Evolutionary conservation across 1,284 basidiomycete genomes (phyloP).

Genomic region (Lentinula novae-zelandiae): DNA sequence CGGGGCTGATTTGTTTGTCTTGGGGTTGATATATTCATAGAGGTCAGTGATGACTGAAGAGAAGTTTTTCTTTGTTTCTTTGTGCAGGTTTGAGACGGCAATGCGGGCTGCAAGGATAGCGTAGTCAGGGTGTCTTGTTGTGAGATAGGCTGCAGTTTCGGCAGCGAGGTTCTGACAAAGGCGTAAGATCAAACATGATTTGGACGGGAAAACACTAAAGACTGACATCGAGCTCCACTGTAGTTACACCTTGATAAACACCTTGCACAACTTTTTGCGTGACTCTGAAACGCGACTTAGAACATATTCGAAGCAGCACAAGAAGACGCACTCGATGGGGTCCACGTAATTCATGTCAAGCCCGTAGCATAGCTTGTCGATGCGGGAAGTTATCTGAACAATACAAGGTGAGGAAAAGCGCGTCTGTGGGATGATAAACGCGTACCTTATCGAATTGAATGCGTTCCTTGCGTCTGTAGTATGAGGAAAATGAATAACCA

Average conservation of each 20-base stretch:
- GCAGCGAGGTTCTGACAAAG: conserved; percentile 79
- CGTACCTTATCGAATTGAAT: conserved; percentile 85
- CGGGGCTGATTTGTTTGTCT: conserved; percentile 82
- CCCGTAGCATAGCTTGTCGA: conserved; percentile 96
- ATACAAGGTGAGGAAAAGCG: conserved; percentile 17
- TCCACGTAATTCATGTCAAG: conserved; percentile 93
- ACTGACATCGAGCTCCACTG: conserved; percentile 92
- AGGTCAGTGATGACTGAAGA: conserved; percentile 90
- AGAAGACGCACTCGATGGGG: conserved; percentile 76
- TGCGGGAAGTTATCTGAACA: conserved; percentile 79
- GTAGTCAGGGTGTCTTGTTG: conserved; percentile 97
- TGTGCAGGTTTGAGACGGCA: conserved; percentile 98
- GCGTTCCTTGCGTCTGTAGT: conserved; percentile 72
- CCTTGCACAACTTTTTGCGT: conserved; percentile 95
- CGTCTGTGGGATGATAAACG: conserved; percentile 14
- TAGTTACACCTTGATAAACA: conserved; percentile 95
- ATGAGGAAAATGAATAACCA: conserved; percentile 17
- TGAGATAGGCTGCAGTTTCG: conserved; percentile 97
- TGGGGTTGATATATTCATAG: conserved; percentile 94
- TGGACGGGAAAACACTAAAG: not conserved
- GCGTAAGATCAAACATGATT: not conserved
- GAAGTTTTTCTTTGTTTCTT: conserved; percentile 98
- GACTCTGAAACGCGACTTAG: conserved; percentile 43
- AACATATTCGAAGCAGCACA: not conserved
- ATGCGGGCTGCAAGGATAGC: conserved; percentile 98